These are phyloP conservation scores for Leishmania mexicana DNA, from an alignment of 208 protist genomes.

Conservation along the genomic window DNA sequence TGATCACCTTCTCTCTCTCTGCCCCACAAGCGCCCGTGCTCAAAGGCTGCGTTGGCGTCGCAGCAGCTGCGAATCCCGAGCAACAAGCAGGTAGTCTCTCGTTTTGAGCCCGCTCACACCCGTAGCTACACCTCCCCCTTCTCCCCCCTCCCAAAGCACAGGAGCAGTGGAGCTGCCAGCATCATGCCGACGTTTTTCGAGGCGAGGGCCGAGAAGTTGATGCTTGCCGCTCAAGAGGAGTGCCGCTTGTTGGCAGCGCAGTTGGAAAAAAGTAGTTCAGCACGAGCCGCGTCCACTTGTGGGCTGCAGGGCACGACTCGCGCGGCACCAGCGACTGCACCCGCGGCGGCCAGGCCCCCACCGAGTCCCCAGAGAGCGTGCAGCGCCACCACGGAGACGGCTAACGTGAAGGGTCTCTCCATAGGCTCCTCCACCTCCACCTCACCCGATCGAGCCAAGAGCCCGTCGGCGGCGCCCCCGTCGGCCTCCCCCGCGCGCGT, in stretches of 20 bases:
- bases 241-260: constrained; percentile 36
- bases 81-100: background rate
- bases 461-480: constrained; percentile 6
- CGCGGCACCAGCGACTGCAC: too few species aligned
- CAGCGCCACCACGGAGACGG: background rate
- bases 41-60: background rate
- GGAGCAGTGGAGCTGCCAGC: background rate
- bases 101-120: background rate
- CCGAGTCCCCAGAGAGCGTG: background rate
- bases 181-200: constrained; percentile 2
- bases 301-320: background rate
- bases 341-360: background rate
- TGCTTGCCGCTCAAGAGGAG: constrained; percentile 26
- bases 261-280: constrained; percentile 30
- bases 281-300: constrained; percentile 7
- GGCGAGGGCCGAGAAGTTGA: constrained; percentile 16
- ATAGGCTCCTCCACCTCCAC: background rate
- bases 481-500: background rate
- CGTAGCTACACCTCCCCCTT: background rate
- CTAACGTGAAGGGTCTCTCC: background rate
- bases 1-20: background rate
- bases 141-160: background rate
- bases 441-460: background rate
- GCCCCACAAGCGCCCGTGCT: background rate
- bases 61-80: background rate